Conservation (phyloP, 108 stramenopile genomes). For the Nannochloropsis granulata region DNA sequence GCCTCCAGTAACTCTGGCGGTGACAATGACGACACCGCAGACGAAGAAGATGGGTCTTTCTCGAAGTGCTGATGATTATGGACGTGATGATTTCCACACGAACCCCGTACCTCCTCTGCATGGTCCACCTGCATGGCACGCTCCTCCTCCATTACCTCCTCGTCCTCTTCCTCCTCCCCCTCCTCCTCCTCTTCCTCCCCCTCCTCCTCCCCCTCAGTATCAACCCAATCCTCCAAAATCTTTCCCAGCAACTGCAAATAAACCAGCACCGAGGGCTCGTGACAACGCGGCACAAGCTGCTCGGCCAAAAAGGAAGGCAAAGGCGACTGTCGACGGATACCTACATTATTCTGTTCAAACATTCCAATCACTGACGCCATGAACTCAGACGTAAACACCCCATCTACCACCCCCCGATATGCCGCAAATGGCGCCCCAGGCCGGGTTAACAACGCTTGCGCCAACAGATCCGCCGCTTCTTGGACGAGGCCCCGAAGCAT, state of each 20-base stretch:
- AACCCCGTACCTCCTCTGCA: background rate
- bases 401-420: background rate
- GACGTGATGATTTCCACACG: background rate
- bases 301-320: background rate
- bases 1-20: background rate
- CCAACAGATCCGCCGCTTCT: slow-evolving; percentile 15
- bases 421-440: background rate
- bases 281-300: background rate
- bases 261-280: background rate
- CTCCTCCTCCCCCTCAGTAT: slow-evolving; percentile 2
- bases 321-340: slow-evolving; percentile 29
- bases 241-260: background rate
- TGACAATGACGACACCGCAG: background rate
- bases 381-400: background rate
- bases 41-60: background rate
- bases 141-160: background rate
- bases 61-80: background rate
- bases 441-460: background rate
- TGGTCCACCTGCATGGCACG: background rate
- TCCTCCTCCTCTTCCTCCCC: slow-evolving; percentile 1
- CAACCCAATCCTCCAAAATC: slow-evolving; percentile 2
- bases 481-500: slow-evolving; percentile 3
- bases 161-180: background rate
- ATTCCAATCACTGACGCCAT: slow-evolving; percentile 36
- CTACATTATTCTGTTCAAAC: slow-evolving; percentile 48